These are phyloP conservation scores for Colletotrichum neosansevieriae DNA, from an alignment of 2,329 filamentous ascomycete species.

Conservation along the genomic window DNA sequence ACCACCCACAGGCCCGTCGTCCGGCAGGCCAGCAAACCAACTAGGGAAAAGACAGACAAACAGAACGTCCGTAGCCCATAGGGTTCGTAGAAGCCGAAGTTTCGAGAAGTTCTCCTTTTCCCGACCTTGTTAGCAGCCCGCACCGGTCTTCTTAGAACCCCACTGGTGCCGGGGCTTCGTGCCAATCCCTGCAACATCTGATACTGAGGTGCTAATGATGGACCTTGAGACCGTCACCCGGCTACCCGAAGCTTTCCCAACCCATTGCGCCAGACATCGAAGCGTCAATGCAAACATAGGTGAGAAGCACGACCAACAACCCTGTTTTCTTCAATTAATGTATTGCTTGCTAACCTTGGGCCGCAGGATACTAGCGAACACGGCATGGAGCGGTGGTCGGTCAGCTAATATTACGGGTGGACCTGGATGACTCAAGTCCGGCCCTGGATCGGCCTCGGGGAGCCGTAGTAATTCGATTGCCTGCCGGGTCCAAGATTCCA, in stretches of 20 bases:
- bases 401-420: background rate
- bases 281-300: background rate
- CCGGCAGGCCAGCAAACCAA: background rate
- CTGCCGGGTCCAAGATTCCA: conserved; percentile 24
- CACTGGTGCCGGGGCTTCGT: background rate
- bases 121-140: background rate
- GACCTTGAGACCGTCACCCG: conserved; percentile 28
- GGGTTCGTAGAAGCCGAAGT: conserved; percentile 11
- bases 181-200: conserved; percentile 21
- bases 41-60: conserved; percentile 7
- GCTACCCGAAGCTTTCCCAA: conserved; percentile 8
- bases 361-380: background rate
- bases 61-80: background rate
- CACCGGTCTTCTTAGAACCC: background rate
- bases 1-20: background rate
- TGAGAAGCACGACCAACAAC: background rate
- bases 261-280: background rate
- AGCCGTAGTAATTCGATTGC: conserved; percentile 25
- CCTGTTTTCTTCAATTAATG: too few relatives aligned
- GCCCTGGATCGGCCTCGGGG: conserved; percentile 18
- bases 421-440: conserved; percentile 27
- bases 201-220: conserved; percentile 14
- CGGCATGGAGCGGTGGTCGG: background rate
- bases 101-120: conserved; percentile 21
- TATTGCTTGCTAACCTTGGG: background rate